phyloP scores from a whole-genome alignment of 768 basidiomycete species.

The Hortiboletus campestris region DNA sequence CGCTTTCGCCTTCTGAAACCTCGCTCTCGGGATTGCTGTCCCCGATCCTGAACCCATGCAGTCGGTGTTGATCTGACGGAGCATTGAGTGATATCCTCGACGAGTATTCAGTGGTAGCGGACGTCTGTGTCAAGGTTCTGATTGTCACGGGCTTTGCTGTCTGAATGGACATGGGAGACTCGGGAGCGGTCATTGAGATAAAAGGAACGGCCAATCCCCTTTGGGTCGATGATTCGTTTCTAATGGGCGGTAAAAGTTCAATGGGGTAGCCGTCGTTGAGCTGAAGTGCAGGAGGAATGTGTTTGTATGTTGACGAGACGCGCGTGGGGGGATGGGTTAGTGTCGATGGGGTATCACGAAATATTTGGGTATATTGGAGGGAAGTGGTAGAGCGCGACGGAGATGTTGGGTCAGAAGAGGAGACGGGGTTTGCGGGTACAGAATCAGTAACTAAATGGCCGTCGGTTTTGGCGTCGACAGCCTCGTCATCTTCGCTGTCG shows the following conservation, averaged over 20 bases:
- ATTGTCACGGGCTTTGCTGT: conserved; percentile 18
- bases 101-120: conserved; percentile 14
- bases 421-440: conserved; percentile 28
- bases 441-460: conserved; percentile 11
- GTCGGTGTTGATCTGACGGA: conserved; percentile 23
- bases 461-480: conserved; percentile 19
- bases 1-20: conserved; percentile 34
- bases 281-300: conserved; percentile 29
- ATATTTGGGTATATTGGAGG: conserved; percentile 32
- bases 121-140: conserved; percentile 11
- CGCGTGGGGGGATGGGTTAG: conserved; percentile 5
- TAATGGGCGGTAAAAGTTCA: conserved; percentile 15
- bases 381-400: conserved; percentile 39
- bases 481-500: conserved; percentile 34
- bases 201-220: conserved; percentile 49
- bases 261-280: conserved; percentile 23
- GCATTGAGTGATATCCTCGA: conserved; percentile 31
- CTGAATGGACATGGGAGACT: conserved; percentile 32
- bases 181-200: conserved; percentile 52
- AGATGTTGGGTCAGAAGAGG: conserved; percentile 8
- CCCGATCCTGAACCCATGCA: conserved; percentile 18
- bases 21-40: conserved; percentile 33
- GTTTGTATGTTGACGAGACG: conserved; percentile 16
- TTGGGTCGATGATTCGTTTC: conserved; percentile 28
- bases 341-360: conserved; percentile 24